Percentiles rank a stretch among this genome's conserved stretches.
phyloP scores from a whole-genome alignment of 2,329 filamentous ascomycete genomes.

The Aspergillus udagawae region DNA sequence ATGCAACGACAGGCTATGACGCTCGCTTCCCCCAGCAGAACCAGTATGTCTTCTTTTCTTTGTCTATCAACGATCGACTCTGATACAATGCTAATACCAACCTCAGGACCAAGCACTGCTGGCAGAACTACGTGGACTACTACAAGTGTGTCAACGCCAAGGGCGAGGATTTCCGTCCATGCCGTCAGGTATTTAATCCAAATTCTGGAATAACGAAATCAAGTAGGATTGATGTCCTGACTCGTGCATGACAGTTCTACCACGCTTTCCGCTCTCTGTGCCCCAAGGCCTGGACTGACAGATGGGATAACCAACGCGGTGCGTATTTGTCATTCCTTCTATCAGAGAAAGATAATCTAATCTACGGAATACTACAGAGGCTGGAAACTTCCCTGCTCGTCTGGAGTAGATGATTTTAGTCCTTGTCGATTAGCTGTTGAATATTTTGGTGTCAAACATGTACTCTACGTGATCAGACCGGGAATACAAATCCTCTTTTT shows the following conservation, averaged over 20 bases:
- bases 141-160: conserved; percentile 99
- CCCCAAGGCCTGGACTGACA: conserved; percentile 86
- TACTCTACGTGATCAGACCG: conserved; percentile 36
- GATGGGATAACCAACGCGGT: conserved; percentile 98
- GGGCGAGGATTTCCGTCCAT: conserved; percentile 96
- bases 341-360: neutral
- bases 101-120: conserved; percentile 89
- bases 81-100: conserved; percentile 10
- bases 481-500: conserved; percentile 25
- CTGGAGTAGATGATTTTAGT: conserved; percentile 39
- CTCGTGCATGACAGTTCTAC: conserved; percentile 66
- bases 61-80: neutral
- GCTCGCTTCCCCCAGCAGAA: conserved; percentile 98
- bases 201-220: neutral
- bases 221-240: conserved; percentile 1
- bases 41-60: conserved; percentile 37
- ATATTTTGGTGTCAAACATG: conserved; percentile 35
- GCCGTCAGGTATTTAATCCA: conserved; percentile 72
- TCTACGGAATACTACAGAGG: conserved; percentile 37
- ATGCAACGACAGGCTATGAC: conserved; percentile 72
- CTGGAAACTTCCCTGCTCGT: conserved; percentile 53
- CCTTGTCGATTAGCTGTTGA: conserved; percentile 25
- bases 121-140: conserved; percentile 99
- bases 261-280: conserved; percentile 95
- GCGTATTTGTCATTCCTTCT: conserved; percentile 38